A percentile compares a stretch with the other conserved stretches of the same genome.
These are phyloP conservation scores for Colletotrichum paranaense DNA, from an alignment of 2,329 filamentous ascomycete species.

Conservation along the genomic window DNA sequence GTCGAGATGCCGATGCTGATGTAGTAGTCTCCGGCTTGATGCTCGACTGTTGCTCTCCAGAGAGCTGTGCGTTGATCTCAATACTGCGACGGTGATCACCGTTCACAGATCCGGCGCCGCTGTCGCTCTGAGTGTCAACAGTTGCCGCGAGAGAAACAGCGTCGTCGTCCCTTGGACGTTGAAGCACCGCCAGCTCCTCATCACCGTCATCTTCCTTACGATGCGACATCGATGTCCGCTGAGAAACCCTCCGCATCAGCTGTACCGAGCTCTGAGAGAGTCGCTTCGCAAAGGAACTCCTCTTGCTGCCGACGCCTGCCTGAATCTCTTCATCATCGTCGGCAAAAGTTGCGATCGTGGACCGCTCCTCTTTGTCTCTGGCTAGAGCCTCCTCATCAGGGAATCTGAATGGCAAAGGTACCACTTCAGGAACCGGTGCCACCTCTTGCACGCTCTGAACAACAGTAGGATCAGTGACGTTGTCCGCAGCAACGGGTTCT, in stretches of 20 bases:
- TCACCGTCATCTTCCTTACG: conserved; percentile 41
- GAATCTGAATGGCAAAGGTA: conserved; percentile 75
- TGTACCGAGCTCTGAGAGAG: conserved; percentile 59
- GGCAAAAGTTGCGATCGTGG: conserved; percentile 77
- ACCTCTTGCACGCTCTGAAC: conserved; percentile 5
- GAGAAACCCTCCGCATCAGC: conserved; percentile 52
- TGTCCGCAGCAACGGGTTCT: conserved; percentile 28
- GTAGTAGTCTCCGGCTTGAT: not conserved
- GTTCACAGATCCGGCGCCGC: conserved; percentile 46
- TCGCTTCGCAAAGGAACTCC: conserved; percentile 57
- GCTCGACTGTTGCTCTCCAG: conserved; percentile 36
- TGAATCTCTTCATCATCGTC: conserved; percentile 63
- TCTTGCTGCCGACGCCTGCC: conserved; percentile 41
- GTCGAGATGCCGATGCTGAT: not conserved
- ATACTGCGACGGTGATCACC: conserved; percentile 44
- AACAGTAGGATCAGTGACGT: not conserved
- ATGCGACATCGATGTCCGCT: conserved; percentile 37
- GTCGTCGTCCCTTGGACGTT: conserved; percentile 45
- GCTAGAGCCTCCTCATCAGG: conserved; percentile 54
- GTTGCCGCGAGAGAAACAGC: conserved; percentile 69
- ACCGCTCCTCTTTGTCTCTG: conserved; percentile 63
- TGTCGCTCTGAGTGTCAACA: conserved; percentile 64
- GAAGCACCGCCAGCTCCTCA: conserved; percentile 58
- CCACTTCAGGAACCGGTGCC: conserved; percentile 62
- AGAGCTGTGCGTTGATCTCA: conserved; percentile 54